Base-by-base conservation (phyloP, 2,329 filamentous ascomycete species). In the Neurospora crassa region DNA sequence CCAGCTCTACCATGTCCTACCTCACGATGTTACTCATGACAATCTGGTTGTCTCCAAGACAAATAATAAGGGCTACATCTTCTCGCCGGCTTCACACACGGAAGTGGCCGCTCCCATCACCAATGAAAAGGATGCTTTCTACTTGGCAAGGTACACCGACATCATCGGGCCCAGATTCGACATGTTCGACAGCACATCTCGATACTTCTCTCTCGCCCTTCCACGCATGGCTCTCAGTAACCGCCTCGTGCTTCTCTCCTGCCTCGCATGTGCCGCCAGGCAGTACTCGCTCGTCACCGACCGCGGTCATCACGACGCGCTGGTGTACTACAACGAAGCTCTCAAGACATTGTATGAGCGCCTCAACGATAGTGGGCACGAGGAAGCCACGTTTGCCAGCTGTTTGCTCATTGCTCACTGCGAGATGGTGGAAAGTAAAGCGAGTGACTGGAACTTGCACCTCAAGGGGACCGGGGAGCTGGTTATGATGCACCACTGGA, bases 361-460 rank as follows among this genome's bases (percentile, higher is more conserved):
- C n/a, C 18, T 68, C 5, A 68, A 68, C 40, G 67, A 68, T 68
- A 43, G 34, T 16, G 67, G 67, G 2, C 67, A 68, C 41, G 67
- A 68, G 37, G 67, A 37, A 42, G 67, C 67, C 11, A 69, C 68
- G 5, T 69, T 69, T 40, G 68, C 68, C 68, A 69, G 68, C n/a
- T 69, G 68, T 69, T 40, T 69, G 43, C 68, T 69, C 14, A 69
- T 69, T 53, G 68, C 68, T 11, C 68, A 69, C 68, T 69, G 68
- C 68, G 68, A 69, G 5, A 69, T 69, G 68, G 68, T 69, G 3
- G 20, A 69, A 37, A 69, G 68, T 34, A 53, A 69, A 37, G 68
- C 68, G 10, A 69, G 68, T 29, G 68, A 69, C 5, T 69, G 68
- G 68, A 45, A 53, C 43, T 53, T 69, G 42, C 68, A 69, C 20